phyloP scores from a whole-genome alignment of 768 basidiomycete genomes.

The Suillus spraguei region DNA sequence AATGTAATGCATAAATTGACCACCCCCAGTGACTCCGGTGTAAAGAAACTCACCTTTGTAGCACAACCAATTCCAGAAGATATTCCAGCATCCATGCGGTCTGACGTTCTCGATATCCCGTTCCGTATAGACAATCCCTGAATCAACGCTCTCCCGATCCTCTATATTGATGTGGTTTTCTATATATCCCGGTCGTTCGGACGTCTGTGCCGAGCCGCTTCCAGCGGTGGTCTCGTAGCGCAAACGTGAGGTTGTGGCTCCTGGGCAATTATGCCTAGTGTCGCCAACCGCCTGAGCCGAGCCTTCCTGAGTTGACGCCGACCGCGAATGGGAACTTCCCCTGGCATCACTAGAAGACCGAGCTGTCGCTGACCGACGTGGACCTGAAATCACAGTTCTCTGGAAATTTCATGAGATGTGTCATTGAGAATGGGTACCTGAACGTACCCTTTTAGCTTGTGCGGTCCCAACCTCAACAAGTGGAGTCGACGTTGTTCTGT shows the following conservation, averaged over 20 bases:
- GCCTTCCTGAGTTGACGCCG: background rate
- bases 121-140: background rate
- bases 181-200: background rate
- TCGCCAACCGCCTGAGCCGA: background rate
- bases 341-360: background rate
- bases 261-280: too few relatives aligned
- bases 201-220: background rate
- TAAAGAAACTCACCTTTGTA: slow-evolving; percentile 4
- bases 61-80: background rate
- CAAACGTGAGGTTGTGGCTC: background rate
- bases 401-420: background rate
- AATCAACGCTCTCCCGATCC: background rate
- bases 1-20: background rate
- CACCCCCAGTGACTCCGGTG: too few relatives aligned
- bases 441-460: slow-evolving; percentile 1
- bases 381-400: background rate
- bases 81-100: slow-evolving; percentile 4
- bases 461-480: background rate
- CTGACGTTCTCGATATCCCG: background rate
- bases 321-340: background rate
- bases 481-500: background rate
- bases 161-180: background rate
- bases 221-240: background rate
- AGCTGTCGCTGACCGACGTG: background rate
- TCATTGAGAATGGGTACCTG: background rate